Percentiles rank a stretch among this genome's conserved stretches.
Conservation (phyloP, 2,329 filamentous ascomycete species). For the Clathrospora elynae region DNA sequence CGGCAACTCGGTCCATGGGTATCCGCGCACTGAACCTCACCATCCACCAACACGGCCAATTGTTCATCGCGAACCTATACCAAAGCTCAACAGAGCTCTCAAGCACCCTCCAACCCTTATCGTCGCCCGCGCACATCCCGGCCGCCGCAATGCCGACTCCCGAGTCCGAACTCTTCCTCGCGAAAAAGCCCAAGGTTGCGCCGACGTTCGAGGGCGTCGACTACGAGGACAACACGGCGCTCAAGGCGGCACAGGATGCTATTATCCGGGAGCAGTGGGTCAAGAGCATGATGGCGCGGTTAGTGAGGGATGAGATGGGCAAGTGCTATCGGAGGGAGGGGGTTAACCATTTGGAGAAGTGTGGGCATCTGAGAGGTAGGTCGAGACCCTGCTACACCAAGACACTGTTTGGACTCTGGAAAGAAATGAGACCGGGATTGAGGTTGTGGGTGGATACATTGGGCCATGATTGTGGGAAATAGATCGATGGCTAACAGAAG, state of each 20-base stretch:
- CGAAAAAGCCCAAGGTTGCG: slow-evolving; percentile 80
- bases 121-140: slow-evolving; percentile 5
- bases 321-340: slow-evolving; percentile 86
- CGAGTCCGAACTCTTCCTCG: slow-evolving; percentile 80
- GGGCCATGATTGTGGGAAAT: too few relatives aligned
- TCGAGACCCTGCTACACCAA: too few relatives aligned
- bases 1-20: too few relatives aligned
- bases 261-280: slow-evolving; percentile 89
- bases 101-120: neutral
- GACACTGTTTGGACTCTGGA: neutral
- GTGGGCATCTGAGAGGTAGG: slow-evolving; percentile 76
- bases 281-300: slow-evolving; percentile 82
- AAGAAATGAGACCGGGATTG: neutral
- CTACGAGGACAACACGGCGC: slow-evolving; percentile 78
- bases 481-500: slow-evolving; percentile 28
- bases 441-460: too few relatives aligned
- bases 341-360: slow-evolving; percentile 88
- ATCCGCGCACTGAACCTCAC: too few relatives aligned
- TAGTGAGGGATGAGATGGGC: slow-evolving; percentile 80
- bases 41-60: too few relatives aligned
- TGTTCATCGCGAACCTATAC: neutral
- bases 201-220: slow-evolving; percentile 86
- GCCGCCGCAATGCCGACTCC: slow-evolving; percentile 72
- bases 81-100: neutral
- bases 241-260: slow-evolving; percentile 83